Conservation (phyloP, 345 rosid genomes). For the Syzygium aromaticum region DNA sequence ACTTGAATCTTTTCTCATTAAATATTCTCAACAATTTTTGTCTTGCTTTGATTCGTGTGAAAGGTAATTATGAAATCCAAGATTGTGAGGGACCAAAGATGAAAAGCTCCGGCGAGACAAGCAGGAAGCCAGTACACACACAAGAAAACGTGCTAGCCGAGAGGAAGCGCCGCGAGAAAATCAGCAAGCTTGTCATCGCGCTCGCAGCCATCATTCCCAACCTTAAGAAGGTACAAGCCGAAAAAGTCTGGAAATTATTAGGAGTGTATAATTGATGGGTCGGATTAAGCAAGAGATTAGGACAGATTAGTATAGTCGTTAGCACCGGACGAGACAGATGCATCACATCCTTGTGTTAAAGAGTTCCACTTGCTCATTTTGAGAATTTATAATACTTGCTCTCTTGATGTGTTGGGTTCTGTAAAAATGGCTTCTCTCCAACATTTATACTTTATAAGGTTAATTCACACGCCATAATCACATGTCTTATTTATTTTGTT, state of each 20-base stretch:
- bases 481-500: not conserved
- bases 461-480: not conserved
- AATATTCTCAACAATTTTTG: not conserved
- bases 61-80: not conserved
- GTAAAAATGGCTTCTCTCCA: not conserved
- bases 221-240: conserved; percentile 48
- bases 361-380: not conserved
- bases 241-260: not conserved
- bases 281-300: not conserved
- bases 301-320: not conserved
- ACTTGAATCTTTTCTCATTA: not conserved
- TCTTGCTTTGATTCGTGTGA: not conserved
- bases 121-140: conserved; percentile 33
- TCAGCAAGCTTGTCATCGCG: conserved; percentile 52
- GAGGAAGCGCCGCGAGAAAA: conserved; percentile 72
- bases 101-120: not conserved
- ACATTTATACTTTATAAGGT: not conserved
- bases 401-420: not conserved
- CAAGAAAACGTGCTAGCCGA: conserved; percentile 75
- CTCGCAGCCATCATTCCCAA: conserved; percentile 71
- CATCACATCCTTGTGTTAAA: not conserved
- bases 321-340: not conserved
- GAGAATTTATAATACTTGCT: not conserved
- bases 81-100: not conserved
- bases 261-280: not conserved